Evolutionary conservation across 2,329 filamentous ascomycete species (phyloP), one percentile per base, ranked within the genome.

Genomic region (Lecanicillium sp.): DNA sequence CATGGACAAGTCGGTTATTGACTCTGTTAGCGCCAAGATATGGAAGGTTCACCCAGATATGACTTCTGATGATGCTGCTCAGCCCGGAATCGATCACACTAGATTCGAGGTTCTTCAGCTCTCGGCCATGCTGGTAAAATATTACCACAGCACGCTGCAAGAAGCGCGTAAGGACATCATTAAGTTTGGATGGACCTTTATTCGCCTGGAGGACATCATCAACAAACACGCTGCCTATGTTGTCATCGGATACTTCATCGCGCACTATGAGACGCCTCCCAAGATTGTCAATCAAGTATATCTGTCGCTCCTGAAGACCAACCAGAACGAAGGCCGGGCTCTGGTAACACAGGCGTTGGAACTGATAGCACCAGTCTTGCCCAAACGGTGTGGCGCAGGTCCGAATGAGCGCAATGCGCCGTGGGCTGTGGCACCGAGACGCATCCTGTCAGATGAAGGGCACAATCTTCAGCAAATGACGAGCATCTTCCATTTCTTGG

Each of bases 191-290:
- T 99, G 92, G 92, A 95, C 89, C 14, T 97, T 95, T 56, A 98
- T 98, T 52, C 80, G 87, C 17, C 75, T 98, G n/a, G 94, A 99
- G 55, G 92, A 99, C 59, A 86, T 95, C 41, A 95, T 98, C 67
- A 98, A 97, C 69, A 98, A 98, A 61, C 92, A 97, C 58, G 92
- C 90, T 1, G 89, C 92, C 3, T 98, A 98, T 53, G 90, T 96
- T 5, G 79, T 98, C 5, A 94, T 98, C 44, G 88, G 87, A 3
- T 98, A 96, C 61, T 98, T 98, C 65, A 96, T 98, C 51, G 87
- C 87, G 1, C 85, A 94, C 47, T 98, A 94, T 55, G 94, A 98
- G 51, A 97, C 92, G 0, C 94, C 92, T 0, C 75, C 86, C 11
- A 98, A 97, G 72, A 97, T 98, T 40, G 88, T 92, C 4, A 84